These are phyloP conservation scores for Cyphellophora europaea DNA, from an alignment of 2,329 filamentous ascomycete species.

Conservation along the genomic window DNA sequence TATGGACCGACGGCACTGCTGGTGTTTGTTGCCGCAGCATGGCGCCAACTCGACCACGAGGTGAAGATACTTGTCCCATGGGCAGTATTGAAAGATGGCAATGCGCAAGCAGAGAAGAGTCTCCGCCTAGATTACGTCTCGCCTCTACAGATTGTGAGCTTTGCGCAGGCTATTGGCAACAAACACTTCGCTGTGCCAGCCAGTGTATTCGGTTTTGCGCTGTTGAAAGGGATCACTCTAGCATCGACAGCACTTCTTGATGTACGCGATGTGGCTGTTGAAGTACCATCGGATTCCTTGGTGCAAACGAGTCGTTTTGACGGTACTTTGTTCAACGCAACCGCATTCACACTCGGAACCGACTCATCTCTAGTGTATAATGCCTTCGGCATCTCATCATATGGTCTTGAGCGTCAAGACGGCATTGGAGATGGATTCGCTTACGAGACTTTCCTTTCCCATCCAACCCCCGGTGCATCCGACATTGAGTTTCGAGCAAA, in stretches of 20 bases:
- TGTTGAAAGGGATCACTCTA: constrained; percentile 20
- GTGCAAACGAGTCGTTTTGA: constrained; percentile 4
- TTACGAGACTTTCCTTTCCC: no score
- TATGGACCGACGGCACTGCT: constrained; percentile 20
- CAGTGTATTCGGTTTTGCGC: constrained; percentile 18
- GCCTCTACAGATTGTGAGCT: constrained; percentile 17
- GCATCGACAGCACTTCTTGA: constrained; percentile 22
- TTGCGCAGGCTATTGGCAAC: constrained; percentile 20
- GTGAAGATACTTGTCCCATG: constrained; percentile 22
- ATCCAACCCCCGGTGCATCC: no score
- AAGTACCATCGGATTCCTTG: neutral
- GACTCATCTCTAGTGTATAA: constrained; percentile 13
- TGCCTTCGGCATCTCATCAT: no score
- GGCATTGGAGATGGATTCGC: no score
- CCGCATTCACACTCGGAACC: neutral
- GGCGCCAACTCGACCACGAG: constrained; percentile 24
- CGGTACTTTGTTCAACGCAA: constrained; percentile 7
- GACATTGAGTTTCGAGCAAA: no score
- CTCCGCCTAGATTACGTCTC: constrained; percentile 25
- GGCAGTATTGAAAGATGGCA: constrained; percentile 18
- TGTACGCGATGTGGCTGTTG: constrained; percentile 10
- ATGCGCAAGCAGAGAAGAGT: constrained; percentile 10
- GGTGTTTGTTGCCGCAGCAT: constrained; percentile 20
- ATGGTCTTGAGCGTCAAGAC: no score
- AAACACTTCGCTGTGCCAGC: constrained; percentile 19